Evolutionary conservation across 2,329 filamentous ascomycete species (phyloP).

Genomic region (Botrytis fragariae): DNA sequence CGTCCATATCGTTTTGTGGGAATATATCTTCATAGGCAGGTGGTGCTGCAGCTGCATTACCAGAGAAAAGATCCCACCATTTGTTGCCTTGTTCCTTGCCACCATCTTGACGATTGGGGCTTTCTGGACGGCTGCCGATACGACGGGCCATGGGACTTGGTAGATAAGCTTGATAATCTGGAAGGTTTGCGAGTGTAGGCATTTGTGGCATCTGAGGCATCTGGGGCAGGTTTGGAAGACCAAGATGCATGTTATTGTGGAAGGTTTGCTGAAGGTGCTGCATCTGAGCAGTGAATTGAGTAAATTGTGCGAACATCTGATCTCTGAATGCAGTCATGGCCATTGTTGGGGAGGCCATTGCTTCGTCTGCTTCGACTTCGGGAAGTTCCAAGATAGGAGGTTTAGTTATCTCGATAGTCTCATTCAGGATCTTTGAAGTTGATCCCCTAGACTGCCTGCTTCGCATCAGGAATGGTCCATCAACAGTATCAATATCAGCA

Average conservation of each 20-base stretch:
- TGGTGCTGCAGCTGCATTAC: conserved; percentile 53
- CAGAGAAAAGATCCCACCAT: conserved; percentile 68
- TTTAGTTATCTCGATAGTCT: conserved; percentile 26
- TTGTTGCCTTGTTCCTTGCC: conserved; percentile 51
- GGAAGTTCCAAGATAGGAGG: conserved; percentile 33
- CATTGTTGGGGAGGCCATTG: conserved; percentile 53
- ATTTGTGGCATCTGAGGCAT: conserved; percentile 45
- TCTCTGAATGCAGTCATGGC: conserved; percentile 70
- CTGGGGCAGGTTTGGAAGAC: conserved; percentile 61
- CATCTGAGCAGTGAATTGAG: conserved; percentile 41
- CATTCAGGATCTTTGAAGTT: conserved; percentile 29
- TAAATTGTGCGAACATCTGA: conserved; percentile 59
- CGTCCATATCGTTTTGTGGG: conserved; percentile 53
- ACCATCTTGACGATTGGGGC: conserved; percentile 21
- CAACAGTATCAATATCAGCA: conserved; percentile 37
- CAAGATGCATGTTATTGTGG: conserved; percentile 52
- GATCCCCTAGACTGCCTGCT: conserved; percentile 32
- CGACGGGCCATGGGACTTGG: conserved; percentile 64
- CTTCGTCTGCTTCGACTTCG: conserved; percentile 24
- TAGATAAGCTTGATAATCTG: conserved; percentile 69
- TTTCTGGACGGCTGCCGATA: conserved; percentile 56
- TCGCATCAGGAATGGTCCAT: conserved; percentile 39
- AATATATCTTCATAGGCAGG: conserved; percentile 80
- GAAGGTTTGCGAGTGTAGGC: conserved; percentile 58
- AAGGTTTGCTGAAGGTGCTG: conserved; percentile 67